Percentiles rank a stretch among this genome's conserved stretches.
Conservation (phyloP, 164 flowering plant species). For the Santalum album region DNA sequence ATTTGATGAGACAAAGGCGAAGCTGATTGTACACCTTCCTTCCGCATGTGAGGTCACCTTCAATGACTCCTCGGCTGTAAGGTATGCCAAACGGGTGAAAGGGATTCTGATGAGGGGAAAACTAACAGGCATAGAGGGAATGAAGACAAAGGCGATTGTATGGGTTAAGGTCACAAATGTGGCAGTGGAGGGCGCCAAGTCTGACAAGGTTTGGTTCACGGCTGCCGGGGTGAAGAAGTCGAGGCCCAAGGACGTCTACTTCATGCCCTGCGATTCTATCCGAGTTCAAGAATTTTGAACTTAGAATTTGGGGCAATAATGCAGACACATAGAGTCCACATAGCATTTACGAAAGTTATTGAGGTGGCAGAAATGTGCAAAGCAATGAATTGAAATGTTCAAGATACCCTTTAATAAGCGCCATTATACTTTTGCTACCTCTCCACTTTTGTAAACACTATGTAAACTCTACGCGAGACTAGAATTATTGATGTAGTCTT, state of each 20-base stretch:
- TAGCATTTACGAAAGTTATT: no score
- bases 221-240: slow-evolving; percentile 86
- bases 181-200: slow-evolving; percentile 61
- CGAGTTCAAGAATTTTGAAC: slow-evolving; percentile 65
- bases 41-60: slow-evolving; percentile 71
- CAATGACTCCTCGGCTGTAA: slow-evolving; percentile 62
- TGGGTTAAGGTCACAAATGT: slow-evolving; percentile 87
- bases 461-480: no score
- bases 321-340: no score
- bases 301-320: no score
- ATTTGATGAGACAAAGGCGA: slow-evolving; percentile 66
- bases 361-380: no score
- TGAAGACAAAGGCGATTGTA: slow-evolving; percentile 86
- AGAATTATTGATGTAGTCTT: no score
- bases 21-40: slow-evolving; percentile 67
- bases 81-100: slow-evolving; percentile 58
- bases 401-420: no score
- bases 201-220: slow-evolving; percentile 81
- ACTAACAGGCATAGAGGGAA: slow-evolving; percentile 74
- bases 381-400: no score
- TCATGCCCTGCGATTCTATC: slow-evolving; percentile 45
- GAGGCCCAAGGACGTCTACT: slow-evolving; percentile 63
- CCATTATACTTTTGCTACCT: no score
- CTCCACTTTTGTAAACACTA: no score
- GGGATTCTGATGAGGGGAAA: slow-evolving; percentile 64